phyloP scores from a whole-genome alignment of 441 rosid genomes.

The Brassica balearica region DNA sequence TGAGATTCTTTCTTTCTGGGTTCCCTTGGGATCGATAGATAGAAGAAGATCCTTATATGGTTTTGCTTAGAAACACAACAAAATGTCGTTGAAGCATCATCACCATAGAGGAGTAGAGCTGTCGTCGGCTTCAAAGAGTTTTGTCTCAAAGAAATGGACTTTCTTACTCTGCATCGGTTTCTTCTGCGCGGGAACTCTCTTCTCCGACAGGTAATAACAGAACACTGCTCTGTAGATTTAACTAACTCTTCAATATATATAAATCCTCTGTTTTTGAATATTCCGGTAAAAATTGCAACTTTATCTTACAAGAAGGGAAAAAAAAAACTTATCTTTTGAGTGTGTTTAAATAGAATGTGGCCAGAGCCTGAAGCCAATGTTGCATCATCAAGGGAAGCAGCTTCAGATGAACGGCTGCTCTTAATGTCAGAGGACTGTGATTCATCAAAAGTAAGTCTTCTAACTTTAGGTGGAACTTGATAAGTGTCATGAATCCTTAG shows the following conservation, averaged over 20 bases:
- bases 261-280: neutral
- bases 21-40: too few species aligned
- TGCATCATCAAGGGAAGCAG: constrained; percentile 51
- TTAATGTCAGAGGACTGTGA: constrained; percentile 74
- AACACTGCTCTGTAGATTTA: constrained; percentile 20
- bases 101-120: constrained; percentile 58
- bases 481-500: constrained; percentile 1
- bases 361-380: constrained; percentile 67
- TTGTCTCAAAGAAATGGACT: constrained; percentile 78
- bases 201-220: constrained; percentile 70
- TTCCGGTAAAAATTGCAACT: neutral
- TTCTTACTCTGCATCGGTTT: constrained; percentile 78
- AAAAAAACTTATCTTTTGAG: too few species aligned
- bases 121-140: constrained; percentile 57
- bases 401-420: constrained; percentile 54
- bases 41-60: constrained; percentile 24
- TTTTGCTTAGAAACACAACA: constrained; percentile 10
- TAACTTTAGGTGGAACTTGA: constrained; percentile 14
- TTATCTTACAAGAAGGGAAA: neutral
- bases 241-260: neutral
- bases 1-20: too few species aligned
- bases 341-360: constrained; percentile 67
- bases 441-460: constrained; percentile 57
- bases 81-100: constrained; percentile 75
- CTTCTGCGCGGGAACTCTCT: constrained; percentile 90